A percentile compares a stretch with the other conserved stretches of the same genome.
phyloP scores from a whole-genome alignment of 1,284 basidiomycete species.

The Tilletia indica region DNA sequence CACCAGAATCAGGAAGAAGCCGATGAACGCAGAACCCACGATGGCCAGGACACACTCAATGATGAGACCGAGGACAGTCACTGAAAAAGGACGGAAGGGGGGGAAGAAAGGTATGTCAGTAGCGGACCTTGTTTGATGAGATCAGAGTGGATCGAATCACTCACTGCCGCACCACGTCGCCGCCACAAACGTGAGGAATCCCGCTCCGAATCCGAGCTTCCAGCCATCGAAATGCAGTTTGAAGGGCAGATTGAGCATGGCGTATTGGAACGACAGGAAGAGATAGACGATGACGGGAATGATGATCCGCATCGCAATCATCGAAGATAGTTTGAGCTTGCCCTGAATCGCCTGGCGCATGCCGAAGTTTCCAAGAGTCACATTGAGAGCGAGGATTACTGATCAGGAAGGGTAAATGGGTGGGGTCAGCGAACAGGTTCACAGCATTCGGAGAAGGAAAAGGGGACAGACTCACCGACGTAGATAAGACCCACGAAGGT shows the following conservation, averaged over 20 bases:
- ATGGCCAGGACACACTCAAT: constrained; percentile 42
- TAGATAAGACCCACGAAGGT: constrained; percentile 67
- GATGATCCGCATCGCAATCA: constrained; percentile 39
- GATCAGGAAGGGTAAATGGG: too few relatives aligned
- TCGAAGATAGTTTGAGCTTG: constrained; percentile 35
- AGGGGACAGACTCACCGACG: too few relatives aligned
- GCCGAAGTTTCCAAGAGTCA: constrained; percentile 40
- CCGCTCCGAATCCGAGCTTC: constrained; percentile 41
- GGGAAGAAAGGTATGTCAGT: too few relatives aligned
- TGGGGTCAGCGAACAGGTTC: too few relatives aligned
- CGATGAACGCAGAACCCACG: constrained; percentile 42
- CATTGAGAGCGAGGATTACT: constrained; percentile 61
- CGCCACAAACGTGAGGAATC: constrained; percentile 48
- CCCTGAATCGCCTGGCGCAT: constrained; percentile 35
- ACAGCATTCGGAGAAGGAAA: too few relatives aligned
- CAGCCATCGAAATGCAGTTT: constrained; percentile 38
- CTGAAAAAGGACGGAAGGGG: too few relatives aligned
- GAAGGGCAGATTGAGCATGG: constrained; percentile 49
- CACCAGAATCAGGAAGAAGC: constrained; percentile 35
- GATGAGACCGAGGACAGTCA: constrained; percentile 42
- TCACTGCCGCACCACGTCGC: constrained; percentile 35
- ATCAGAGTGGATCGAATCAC: too few relatives aligned
- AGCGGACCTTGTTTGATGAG: too few relatives aligned
- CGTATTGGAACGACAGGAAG: constrained; percentile 44
- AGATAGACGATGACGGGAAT: constrained; percentile 39